Base-by-base conservation (phyloP, 1,284 basidiomycete genomes). In the Ustilago loliicola region DNA sequence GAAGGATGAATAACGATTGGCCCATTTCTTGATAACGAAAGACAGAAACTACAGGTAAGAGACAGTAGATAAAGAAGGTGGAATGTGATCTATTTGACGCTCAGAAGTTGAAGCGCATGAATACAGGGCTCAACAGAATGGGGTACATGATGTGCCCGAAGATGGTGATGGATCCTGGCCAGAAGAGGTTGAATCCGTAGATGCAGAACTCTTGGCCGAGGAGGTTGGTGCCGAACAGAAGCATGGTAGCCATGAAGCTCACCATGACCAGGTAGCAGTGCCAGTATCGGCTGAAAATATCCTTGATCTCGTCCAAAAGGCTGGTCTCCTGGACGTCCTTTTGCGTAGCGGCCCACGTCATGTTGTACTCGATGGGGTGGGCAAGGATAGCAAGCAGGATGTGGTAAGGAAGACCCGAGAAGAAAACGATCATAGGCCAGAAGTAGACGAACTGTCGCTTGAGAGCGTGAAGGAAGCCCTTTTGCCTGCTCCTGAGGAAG, bases 361-460 rank as follows among this genome's bases (percentile, higher is more conserved):
- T 95, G 86, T 94, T 91, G 87, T 93, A 93, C 5, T 92, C 93
- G 86, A 94, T 91, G 64, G 94, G 72, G 85, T 95, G 93, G 0
- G 93, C 91, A n/a, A 94, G 88, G 34, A 94, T 88, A 0, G 93
- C 92, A 42, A 90, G 89, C 2, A 91, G 92, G 92, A 94, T 17
- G 89, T 90, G 88, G 94, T 94, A 86, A 36, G 77, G 68, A 11
- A 79, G 50, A 25, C 69, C 71, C 1, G 54, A 58, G 34, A 77
- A 17, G 61, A 69, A 63, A 68, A 68, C 75, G 36, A 66, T 3
- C 55, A 62, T 59, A 89, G 93, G 93, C 2, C 92, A 92, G 38
- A 93, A 85, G 92, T 92, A 94, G 42, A 89, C 91, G 68, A 93
- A 66, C 79, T 92, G 93, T 86, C 93, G 89, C 45, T 90, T 58